These are phyloP conservation scores for Neurospora sp. DNA, from an alignment of 495 filamentous ascomycete species.

Conservation along the genomic window DNA sequence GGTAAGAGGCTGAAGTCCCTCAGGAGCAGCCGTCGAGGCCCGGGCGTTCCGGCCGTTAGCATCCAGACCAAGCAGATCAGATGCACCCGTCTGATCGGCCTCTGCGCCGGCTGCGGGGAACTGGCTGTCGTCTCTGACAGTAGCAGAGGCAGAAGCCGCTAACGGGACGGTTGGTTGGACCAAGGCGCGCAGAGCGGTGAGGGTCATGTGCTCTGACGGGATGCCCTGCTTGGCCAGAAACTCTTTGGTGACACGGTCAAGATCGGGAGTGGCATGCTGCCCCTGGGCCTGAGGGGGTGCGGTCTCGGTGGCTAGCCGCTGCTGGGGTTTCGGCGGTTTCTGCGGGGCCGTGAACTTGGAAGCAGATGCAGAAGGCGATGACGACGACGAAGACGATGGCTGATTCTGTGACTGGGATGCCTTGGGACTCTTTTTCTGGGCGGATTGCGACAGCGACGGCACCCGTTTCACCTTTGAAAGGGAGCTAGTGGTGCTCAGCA, in stretches of 20 bases:
- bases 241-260: slow-evolving; percentile 20
- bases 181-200: slow-evolving; percentile 22
- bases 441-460: background rate
- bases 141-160: slow-evolving; percentile 1
- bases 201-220: slow-evolving; percentile 22
- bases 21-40: background rate
- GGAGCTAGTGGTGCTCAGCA: slow-evolving; percentile 1
- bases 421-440: slow-evolving; percentile 2
- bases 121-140: background rate
- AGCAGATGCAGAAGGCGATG: background rate
- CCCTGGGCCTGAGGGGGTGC: background rate
- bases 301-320: background rate
- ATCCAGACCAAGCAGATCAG: slow-evolving; percentile 22
- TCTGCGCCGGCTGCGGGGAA: slow-evolving; percentile 7
- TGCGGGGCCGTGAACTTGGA: background rate
- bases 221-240: slow-evolving; percentile 22
- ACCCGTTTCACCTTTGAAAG: slow-evolving; percentile 13
- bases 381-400: background rate
- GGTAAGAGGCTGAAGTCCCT: background rate
- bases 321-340: background rate
- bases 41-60: slow-evolving; percentile 7
- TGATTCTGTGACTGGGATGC: background rate
- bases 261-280: slow-evolving; percentile 11
- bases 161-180: slow-evolving; percentile 12
- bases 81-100: slow-evolving; percentile 7